Conservation (phyloP, 441 rosid species). For the Arabidopsis lyrata region DNA sequence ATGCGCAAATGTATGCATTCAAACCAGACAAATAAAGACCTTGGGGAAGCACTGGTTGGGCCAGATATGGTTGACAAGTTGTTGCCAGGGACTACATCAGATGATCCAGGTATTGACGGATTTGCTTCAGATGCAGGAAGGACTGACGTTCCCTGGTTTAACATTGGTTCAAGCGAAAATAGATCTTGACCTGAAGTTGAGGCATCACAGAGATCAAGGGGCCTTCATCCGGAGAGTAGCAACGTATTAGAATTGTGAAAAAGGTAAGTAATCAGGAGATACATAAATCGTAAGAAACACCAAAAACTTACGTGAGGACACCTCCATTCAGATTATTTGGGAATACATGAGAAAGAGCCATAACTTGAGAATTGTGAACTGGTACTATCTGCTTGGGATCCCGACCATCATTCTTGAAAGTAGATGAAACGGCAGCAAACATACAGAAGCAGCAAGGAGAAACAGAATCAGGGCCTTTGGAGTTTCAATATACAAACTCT, state of each 20-base stretch:
- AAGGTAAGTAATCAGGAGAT: conserved; percentile 20
- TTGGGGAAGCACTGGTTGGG: conserved; percentile 61
- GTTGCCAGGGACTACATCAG: conserved; percentile 66
- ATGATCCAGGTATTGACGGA: conserved; percentile 65
- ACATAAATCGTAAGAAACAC: conserved; percentile 33
- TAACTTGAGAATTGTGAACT: conserved; percentile 82
- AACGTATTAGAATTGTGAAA: conserved; percentile 38
- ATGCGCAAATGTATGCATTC: conserved; percentile 12
- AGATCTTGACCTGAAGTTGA: conserved; percentile 70
- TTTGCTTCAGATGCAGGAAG: conserved; percentile 69
- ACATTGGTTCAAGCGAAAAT: conserved; percentile 59
- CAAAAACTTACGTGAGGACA: conserved; percentile 72
- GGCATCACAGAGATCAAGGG: conserved; percentile 89
- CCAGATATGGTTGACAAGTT: conserved; percentile 66
- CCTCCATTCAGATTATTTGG: conserved; percentile 84
- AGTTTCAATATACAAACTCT: conserved; percentile 31
- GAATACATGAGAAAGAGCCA: conserved; percentile 85
- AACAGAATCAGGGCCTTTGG: conserved; percentile 43
- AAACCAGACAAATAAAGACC: conserved; percentile 55
- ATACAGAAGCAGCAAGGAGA: conserved; percentile 43
- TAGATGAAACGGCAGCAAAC: conserved; percentile 31
- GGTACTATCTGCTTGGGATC: conserved; percentile 70
- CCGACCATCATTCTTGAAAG: conserved; percentile 73
- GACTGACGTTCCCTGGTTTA: conserved; percentile 73
- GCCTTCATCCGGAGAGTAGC: conserved; percentile 71